Conservation (phyloP, 805 yeast genomes). For the Ascoidea tarda region DNA sequence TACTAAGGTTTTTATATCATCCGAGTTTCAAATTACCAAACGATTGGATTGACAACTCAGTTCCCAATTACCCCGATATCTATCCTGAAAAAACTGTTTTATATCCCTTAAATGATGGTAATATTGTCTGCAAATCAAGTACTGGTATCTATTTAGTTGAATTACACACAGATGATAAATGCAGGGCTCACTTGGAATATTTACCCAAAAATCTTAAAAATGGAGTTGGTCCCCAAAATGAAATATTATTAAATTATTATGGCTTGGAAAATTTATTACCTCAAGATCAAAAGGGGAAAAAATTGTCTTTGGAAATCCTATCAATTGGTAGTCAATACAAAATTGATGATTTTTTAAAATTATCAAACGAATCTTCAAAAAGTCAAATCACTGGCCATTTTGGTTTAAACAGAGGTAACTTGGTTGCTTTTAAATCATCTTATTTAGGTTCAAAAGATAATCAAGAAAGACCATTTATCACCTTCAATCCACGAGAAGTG, state of each 20-base stretch:
- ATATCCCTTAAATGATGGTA: conserved; percentile 30
- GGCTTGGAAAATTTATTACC: conserved; percentile 27
- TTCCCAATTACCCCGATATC: conserved; percentile 11
- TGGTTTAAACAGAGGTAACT: conserved; percentile 25
- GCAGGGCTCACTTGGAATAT: conserved; percentile 46
- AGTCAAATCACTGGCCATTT: conserved; percentile 21
- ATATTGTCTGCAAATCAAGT: conserved; percentile 31
- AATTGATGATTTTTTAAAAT: conserved; percentile 29
- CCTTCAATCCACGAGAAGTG: conserved; percentile 25
- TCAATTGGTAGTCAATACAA: conserved; percentile 20
- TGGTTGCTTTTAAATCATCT: conserved; percentile 25
- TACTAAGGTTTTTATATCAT: conserved; percentile 66
- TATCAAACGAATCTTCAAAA: neutral
- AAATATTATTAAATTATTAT: conserved; percentile 32
- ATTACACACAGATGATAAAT: conserved; percentile 42
- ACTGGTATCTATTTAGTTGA: conserved; percentile 71
- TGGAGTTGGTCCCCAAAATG: conserved; percentile 48
- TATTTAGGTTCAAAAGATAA: conserved; percentile 15
- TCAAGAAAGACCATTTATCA: conserved; percentile 13
- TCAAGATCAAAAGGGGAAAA: conserved; percentile 18
- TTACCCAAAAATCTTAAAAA: conserved; percentile 34
- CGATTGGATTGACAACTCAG: conserved; percentile 38
- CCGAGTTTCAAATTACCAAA: conserved; percentile 63
- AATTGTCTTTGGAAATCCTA: conserved; percentile 16
- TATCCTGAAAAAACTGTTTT: conserved; percentile 29